These are phyloP conservation scores for Tremellales sp. DNA, from an alignment of 1,284 basidiomycete species.

Conservation along the genomic window DNA sequence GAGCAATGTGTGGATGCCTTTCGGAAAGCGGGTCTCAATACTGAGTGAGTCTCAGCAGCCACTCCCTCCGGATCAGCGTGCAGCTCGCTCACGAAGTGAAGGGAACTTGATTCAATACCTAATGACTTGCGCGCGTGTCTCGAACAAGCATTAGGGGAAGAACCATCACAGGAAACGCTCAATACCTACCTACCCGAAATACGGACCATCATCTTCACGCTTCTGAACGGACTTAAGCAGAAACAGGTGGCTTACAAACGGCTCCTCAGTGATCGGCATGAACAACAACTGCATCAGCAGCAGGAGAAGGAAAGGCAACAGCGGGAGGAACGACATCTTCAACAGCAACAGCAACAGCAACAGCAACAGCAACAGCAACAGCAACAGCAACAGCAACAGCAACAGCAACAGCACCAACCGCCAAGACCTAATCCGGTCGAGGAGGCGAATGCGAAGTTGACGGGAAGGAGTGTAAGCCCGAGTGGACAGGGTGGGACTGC, in stretches of 20 bases:
- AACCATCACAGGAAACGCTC: constrained; percentile 78
- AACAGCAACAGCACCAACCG: constrained; percentile 1
- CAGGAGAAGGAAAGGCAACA: neutral
- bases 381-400: neutral
- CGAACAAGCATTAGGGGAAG: constrained; percentile 85
- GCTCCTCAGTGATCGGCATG: constrained; percentile 24
- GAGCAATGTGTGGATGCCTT: constrained; percentile 90
- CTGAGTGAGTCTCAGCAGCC: constrained; percentile 76
- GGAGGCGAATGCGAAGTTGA: constrained; percentile 2
- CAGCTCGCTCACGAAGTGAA: constrained; percentile 43
- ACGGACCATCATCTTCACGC: constrained; percentile 84
- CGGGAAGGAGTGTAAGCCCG: neutral
- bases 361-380: neutral
- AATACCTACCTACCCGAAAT: constrained; percentile 87
- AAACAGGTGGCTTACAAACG: constrained; percentile 75
- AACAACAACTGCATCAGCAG: neutral
- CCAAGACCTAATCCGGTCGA: constrained; percentile 3
- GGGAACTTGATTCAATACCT: constrained; percentile 83
- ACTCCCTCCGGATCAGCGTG: neutral
- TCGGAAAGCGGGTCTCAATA: constrained; percentile 76
- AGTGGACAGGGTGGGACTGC: constrained; percentile 1
- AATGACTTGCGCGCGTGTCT: constrained; percentile 82
- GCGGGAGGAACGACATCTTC: constrained; percentile 1
- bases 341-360: constrained; percentile 2
- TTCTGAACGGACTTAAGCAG: constrained; percentile 82